These are phyloP conservation scores for Yamadazyma insecticola DNA, from an alignment of 805 yeast genomes.

Conservation along the genomic window DNA sequence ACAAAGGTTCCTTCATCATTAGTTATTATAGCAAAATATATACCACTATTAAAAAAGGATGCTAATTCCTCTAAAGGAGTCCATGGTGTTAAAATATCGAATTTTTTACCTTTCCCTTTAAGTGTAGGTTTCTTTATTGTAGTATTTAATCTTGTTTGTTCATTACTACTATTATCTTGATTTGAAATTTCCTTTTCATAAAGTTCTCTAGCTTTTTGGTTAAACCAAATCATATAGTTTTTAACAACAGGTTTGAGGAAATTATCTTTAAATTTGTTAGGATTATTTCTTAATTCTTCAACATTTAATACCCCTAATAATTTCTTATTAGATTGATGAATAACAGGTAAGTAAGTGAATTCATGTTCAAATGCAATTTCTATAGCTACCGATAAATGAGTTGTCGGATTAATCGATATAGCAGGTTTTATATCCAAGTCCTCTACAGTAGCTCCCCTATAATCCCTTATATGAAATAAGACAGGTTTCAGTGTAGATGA, in stretches of 20 bases:
- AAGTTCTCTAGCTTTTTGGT: slow-evolving; percentile 28
- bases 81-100: slow-evolving; percentile 45
- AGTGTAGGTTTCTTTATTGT: slow-evolving; percentile 29
- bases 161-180: slow-evolving; percentile 3
- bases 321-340: slow-evolving; percentile 40
- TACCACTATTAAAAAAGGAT: slow-evolving; percentile 43
- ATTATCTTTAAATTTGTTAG: slow-evolving; percentile 17
- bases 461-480: slow-evolving; percentile 31
- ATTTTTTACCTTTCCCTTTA: slow-evolving; percentile 26
- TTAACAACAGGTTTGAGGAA: slow-evolving; percentile 22
- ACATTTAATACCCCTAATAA: slow-evolving; percentile 47
- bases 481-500: slow-evolving; percentile 9
- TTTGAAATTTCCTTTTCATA: slow-evolving; percentile 20
- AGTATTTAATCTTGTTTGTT: slow-evolving; percentile 10
- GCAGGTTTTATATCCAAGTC: slow-evolving; percentile 59
- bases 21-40: slow-evolving; percentile 55
- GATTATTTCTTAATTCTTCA: slow-evolving; percentile 34
- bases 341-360: slow-evolving; percentile 52
- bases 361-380: slow-evolving; percentile 54
- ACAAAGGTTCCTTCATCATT: slow-evolving; percentile 49
- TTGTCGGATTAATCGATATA: slow-evolving; percentile 45
- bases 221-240: slow-evolving; percentile 42
- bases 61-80: slow-evolving; percentile 54
- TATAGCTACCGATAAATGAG: slow-evolving; percentile 44
- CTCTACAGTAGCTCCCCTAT: slow-evolving; percentile 52